A percentile compares a stretch with the other conserved stretches of the same genome.
These are phyloP conservation scores for Tolypocladium cylindrosporum DNA, from an alignment of 2,329 filamentous ascomycete species.

Conservation along the genomic window DNA sequence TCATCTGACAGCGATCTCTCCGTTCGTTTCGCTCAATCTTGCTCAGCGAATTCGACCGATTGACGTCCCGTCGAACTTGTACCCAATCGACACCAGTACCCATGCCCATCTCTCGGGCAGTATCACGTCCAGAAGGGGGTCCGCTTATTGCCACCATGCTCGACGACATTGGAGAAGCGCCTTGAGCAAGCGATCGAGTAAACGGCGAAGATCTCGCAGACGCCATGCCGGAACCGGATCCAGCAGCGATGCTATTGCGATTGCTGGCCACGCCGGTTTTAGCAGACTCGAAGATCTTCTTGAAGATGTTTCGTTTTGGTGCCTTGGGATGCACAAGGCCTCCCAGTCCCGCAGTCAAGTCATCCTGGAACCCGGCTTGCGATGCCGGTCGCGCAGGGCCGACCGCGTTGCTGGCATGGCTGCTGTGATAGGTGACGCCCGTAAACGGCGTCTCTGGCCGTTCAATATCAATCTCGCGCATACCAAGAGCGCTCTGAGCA, in stretches of 20 bases:
- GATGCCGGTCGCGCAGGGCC: conserved; percentile 47
- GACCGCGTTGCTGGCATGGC: conserved; percentile 54
- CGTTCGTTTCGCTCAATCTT: conserved; percentile 78
- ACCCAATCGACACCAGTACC: conserved; percentile 72
- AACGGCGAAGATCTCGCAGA: conserved; percentile 33
- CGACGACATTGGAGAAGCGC: conserved; percentile 35
- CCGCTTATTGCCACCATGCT: conserved; percentile 24
- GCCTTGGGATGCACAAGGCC: conserved; percentile 68
- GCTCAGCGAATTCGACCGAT: conserved; percentile 87
- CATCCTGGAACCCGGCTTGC: conserved; percentile 55
- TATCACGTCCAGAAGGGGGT: conserved; percentile 32
- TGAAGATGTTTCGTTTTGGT: conserved; percentile 85
- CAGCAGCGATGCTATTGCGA: conserved; percentile 68
- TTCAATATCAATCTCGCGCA: conserved; percentile 43
- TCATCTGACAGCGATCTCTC: conserved; percentile 84
- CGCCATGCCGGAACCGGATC: conserved; percentile 28
- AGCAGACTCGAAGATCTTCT: conserved; percentile 86
- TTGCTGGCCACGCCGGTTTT: conserved; percentile 90
- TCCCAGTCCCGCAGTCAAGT: conserved; percentile 61
- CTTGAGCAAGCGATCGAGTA: conserved; percentile 28
- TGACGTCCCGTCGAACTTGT: conserved; percentile 92
- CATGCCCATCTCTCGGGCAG: conserved; percentile 62
- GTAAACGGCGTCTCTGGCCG: conserved; percentile 58
- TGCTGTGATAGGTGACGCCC: conserved; percentile 83
- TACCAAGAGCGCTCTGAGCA: conserved; percentile 56